Base-by-base conservation (phyloP, 2,329 filamentous ascomycete genomes). In the Lasiodiplodia citricola region DNA sequence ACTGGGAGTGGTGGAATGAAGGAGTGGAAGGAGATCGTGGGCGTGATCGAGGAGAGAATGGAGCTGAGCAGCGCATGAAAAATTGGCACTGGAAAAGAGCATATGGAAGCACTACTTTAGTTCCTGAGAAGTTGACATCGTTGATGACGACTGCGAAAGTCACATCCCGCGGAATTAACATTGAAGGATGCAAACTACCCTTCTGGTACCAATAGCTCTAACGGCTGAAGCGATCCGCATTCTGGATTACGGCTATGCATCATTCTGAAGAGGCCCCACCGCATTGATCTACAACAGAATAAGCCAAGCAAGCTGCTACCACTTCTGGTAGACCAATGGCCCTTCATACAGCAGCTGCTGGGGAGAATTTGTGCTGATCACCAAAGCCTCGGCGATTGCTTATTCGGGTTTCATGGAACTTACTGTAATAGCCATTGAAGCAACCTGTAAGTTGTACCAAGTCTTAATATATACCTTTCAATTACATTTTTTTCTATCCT, bases 1-100 rank as follows among this genome's bases (percentile, higher is more conserved):
- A 86, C 90, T 2, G 94, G 94, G 0, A 86, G 87, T 51, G 94
- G 94, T 4, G 94, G 89, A 1, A 97, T 97, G 94, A 88, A 87
- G 76, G 88, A 92, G 65, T 97, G 92, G 92, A 86, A 83, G 69
- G 86, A 90, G 69, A 91, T 97, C 77, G 92, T 96, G 11, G 77
- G 77, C 11, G 82, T 87, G 1, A 86, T 94, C 64, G 87, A 92
- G 76, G 76, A 84, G 11, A 79, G 83, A 68, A 73, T 90, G 67
- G 80, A 28, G 11, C 21, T 68, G 23, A 62, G 13, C 18, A 52
- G 28, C 8, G 16, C 37, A 5, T 64, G 44, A 47, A 52, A 28
- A 5, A 6, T n/a, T 57, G 31, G 14, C 21, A 10, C 16, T 14
- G 16, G 18, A 5, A 28, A 41, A n/a, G 16, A 23, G 31, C n/a